Evolutionary conservation across 108 stramenopile genomes (phyloP).

Genomic region (Nitzschia sp.): DNA sequence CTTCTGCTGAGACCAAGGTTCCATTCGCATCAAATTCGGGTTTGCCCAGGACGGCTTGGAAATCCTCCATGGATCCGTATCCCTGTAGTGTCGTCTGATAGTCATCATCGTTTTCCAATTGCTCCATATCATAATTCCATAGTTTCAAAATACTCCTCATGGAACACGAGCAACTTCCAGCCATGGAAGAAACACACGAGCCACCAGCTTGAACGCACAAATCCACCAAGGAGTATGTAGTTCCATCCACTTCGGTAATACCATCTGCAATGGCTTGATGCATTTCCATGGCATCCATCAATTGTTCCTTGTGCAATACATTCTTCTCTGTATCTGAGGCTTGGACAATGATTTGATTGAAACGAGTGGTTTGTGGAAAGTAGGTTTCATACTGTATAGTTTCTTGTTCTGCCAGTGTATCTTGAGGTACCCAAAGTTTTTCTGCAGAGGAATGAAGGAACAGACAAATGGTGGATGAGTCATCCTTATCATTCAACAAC

Average conservation of each 20-base stretch:
- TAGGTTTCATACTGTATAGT: constrained; percentile 34
- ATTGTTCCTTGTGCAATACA: constrained; percentile 51
- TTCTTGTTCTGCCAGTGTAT: constrained; percentile 54
- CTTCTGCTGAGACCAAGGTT: constrained; percentile 47
- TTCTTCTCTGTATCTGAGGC: constrained; percentile 23
- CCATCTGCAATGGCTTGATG: constrained; percentile 40
- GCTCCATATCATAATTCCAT: constrained; percentile 68
- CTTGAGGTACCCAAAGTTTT: constrained; percentile 71
- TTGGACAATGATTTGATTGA: constrained; percentile 48
- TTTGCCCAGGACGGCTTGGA: constrained; percentile 48
- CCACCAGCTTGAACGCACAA: constrained; percentile 57
- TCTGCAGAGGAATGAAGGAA: constrained; percentile 16
- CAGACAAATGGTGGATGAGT: too few species aligned
- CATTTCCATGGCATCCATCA: constrained; percentile 51
- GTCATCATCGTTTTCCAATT: constrained; percentile 50
- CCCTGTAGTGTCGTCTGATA: constrained; percentile 47
- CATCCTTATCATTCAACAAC: too few species aligned
- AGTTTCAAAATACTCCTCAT: constrained; percentile 48
- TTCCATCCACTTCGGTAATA: constrained; percentile 25
- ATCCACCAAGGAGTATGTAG: constrained; percentile 33
- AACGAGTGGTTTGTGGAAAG: constrained; percentile 41
- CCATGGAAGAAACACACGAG: constrained; percentile 36
- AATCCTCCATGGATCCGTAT: constrained; percentile 48
- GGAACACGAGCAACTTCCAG: constrained; percentile 49
- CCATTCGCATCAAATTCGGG: constrained; percentile 41